Conservation (phyloP, 2,329 filamentous ascomycete species). For the Pseudopithomyces chartarum region DNA sequence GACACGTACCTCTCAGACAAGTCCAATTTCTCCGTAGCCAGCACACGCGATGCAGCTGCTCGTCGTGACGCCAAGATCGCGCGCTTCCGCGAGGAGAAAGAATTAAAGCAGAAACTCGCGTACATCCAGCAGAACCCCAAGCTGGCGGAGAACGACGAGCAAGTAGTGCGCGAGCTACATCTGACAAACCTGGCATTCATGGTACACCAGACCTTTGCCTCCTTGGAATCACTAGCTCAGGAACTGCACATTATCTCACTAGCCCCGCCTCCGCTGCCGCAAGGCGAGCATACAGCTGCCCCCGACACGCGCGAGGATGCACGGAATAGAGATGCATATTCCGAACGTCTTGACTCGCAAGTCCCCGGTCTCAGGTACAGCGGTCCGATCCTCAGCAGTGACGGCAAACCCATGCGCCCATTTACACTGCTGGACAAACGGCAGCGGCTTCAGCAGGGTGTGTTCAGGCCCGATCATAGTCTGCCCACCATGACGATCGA, state of each 20-base stretch:
- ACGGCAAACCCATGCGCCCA: constrained; percentile 85
- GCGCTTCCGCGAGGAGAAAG: constrained; percentile 83
- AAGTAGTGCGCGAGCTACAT: constrained; percentile 78
- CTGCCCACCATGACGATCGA: constrained; percentile 97
- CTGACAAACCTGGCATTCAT: constrained; percentile 75
- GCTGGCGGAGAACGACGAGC: constrained; percentile 76
- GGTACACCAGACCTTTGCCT: constrained; percentile 81
- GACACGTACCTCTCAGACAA: constrained; percentile 75
- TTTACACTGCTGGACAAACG: constrained; percentile 84
- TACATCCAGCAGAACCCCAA: constrained; percentile 64
- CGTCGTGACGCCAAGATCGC: constrained; percentile 84
- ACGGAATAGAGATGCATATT: constrained; percentile 61
- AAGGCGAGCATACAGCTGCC: constrained; percentile 37
- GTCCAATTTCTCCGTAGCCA: constrained; percentile 72
- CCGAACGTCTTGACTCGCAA: constrained; percentile 72
- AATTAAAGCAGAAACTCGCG: constrained; percentile 81
- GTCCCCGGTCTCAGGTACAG: constrained; percentile 49
- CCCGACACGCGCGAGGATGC: constrained; percentile 54
- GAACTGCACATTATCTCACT: constrained; percentile 82
- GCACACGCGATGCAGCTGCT: constrained; percentile 67
- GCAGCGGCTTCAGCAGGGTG: constrained; percentile 74
- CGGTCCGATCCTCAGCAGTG: constrained; percentile 75
- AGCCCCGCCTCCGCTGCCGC: constrained; percentile 63
- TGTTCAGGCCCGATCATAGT: constrained; percentile 90
- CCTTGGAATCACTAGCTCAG: constrained; percentile 83